phyloP scores from a whole-genome alignment of 352 stramenopile genomes.

The Pseudoperonospora humuli region DNA sequence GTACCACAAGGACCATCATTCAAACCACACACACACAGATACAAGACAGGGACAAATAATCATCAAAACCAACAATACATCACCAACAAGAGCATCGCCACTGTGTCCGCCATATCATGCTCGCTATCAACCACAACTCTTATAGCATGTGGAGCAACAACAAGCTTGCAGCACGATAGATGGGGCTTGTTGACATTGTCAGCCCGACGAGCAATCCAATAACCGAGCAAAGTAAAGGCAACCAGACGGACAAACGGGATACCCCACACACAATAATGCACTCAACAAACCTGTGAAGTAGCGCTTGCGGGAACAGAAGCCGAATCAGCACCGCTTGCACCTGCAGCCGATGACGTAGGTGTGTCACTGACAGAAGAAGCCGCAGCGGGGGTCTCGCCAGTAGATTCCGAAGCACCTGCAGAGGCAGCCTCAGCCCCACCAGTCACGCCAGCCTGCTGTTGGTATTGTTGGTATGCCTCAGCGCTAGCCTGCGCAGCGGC shows the following conservation, averaged over 20 bases:
- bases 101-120: conserved; percentile 21
- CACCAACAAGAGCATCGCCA: conserved; percentile 27
- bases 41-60: conserved; percentile 26
- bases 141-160: conserved; percentile 11
- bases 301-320: conserved; percentile 11
- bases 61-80: conserved; percentile 29
- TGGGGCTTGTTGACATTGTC: conserved; percentile 3
- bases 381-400: conserved; percentile 7
- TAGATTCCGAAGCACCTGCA: conserved; percentile 2
- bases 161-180: conserved; percentile 5
- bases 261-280: conserved; percentile 25
- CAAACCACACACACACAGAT: conserved; percentile 16
- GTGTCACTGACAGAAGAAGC: conserved; percentile 7
- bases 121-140: conserved; percentile 6
- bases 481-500: conserved; percentile 60
- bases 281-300: conserved; percentile 60
- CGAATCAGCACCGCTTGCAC: conserved; percentile 7
- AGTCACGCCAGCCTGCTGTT: conserved; percentile 39
- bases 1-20: conserved; percentile 19
- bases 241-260: conserved; percentile 17
- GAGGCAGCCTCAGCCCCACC: conserved; percentile 1
- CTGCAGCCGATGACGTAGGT: conserved; percentile 6
- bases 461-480: conserved; percentile 66
- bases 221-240: conserved; percentile 18
- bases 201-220: conserved; percentile 5